Conservation (phyloP, 2,329 filamentous ascomycete species). For the Paecilomyces sp. region DNA sequence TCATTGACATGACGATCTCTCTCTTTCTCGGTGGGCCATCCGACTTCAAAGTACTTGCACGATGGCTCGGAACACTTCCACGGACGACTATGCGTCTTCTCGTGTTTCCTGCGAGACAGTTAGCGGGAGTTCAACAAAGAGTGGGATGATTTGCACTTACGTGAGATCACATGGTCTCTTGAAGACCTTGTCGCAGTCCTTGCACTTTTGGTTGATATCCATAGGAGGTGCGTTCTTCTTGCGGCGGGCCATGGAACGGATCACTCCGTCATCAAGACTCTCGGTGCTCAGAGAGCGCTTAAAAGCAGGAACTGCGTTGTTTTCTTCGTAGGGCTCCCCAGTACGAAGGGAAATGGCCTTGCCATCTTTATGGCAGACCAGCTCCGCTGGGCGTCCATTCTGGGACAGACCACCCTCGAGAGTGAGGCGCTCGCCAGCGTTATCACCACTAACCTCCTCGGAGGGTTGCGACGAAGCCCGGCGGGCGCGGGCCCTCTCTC, state of each 20-base stretch:
- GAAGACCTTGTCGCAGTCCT: slow-evolving; percentile 84
- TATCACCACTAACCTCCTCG: slow-evolving; percentile 45
- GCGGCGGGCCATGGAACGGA: slow-evolving; percentile 88
- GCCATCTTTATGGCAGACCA: slow-evolving; percentile 75
- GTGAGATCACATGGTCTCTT: slow-evolving; percentile 95
- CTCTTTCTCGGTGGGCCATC: slow-evolving; percentile 97
- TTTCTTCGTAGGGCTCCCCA: slow-evolving; percentile 52
- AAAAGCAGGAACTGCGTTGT: slow-evolving; percentile 29
- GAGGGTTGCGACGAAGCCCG: slow-evolving; percentile 26
- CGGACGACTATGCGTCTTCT: slow-evolving; percentile 93
- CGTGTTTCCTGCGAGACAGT: slow-evolving; percentile 60
- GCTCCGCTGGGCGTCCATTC: slow-evolving; percentile 74
- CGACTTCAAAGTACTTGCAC: slow-evolving; percentile 85
- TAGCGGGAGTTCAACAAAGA: slow-evolving; percentile 3
- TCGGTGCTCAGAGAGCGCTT: slow-evolving; percentile 50
- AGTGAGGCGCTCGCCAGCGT: slow-evolving; percentile 63
- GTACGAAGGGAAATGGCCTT: slow-evolving; percentile 72
- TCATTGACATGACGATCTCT: slow-evolving; percentile 94
- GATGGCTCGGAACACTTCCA: slow-evolving; percentile 80
- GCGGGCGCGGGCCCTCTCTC: slow-evolving; percentile 57
- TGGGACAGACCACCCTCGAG: slow-evolving; percentile 74
- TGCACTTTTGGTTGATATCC: slow-evolving; percentile 74
- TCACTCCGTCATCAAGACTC: slow-evolving; percentile 69
- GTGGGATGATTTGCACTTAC: slow-evolving; percentile 16
- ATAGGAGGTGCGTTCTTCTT: slow-evolving; percentile 88